Evolutionary conservation across 2,329 filamentous ascomycete species (phyloP).

Genomic region (Aspergillus bombycis): DNA sequence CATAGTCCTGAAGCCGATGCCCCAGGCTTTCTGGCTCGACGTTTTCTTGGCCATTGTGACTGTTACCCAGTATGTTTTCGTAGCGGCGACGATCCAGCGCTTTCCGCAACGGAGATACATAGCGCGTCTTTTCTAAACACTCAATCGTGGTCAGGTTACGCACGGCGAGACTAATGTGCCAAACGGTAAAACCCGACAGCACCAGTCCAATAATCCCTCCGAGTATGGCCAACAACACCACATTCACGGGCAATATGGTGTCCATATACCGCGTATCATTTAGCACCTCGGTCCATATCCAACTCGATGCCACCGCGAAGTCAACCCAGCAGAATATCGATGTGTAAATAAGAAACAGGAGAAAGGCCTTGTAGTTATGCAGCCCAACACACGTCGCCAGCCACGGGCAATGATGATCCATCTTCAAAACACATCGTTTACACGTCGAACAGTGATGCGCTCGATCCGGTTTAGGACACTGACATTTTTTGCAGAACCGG

Average conservation of each 20-base stretch:
- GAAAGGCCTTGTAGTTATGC: slow-evolving; percentile 92
- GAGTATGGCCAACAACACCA: slow-evolving; percentile 82
- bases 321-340: slow-evolving; percentile 81
- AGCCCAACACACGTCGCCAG: slow-evolving; percentile 93
- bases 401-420: slow-evolving; percentile 99
- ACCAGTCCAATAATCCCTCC: slow-evolving; percentile 91
- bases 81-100: slow-evolving; percentile 67
- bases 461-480: slow-evolving; percentile 90
- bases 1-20: slow-evolving; percentile 59
- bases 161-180: slow-evolving; percentile 83
- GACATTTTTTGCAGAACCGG: slow-evolving; percentile 97
- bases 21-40: slow-evolving; percentile 40
- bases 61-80: slow-evolving; percentile 50
- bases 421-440: slow-evolving; percentile 92
- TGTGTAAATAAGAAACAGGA: slow-evolving; percentile 89
- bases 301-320: slow-evolving; percentile 75
- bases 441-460: slow-evolving; percentile 97
- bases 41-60: slow-evolving; percentile 10
- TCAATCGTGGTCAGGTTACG: slow-evolving; percentile 92
- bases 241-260: slow-evolving; percentile 82
- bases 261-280: slow-evolving; percentile 72
- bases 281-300: slow-evolving; percentile 85
- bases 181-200: slow-evolving; percentile 82
- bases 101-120: slow-evolving; percentile 77
- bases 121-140: slow-evolving; percentile 92